A percentile compares a stretch with the other conserved stretches of the same genome.
Conservation (phyloP, 2,329 filamentous ascomycete species). For the Epichloe elymi region DNA sequence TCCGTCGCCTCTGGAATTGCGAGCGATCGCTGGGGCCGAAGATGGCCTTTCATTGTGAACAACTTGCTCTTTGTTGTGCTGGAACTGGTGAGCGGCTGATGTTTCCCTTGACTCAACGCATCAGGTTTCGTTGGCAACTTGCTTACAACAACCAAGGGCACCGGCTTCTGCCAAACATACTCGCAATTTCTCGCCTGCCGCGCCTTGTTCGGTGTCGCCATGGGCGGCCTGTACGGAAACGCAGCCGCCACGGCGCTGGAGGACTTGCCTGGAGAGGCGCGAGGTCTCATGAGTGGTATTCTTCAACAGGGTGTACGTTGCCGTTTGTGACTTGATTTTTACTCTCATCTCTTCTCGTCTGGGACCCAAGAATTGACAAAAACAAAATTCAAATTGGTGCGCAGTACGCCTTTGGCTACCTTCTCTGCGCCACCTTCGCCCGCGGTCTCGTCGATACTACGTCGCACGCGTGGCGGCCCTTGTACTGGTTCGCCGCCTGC, state of each 20-base stretch:
- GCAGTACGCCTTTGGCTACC: conserved; percentile 51
- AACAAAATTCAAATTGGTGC: neutral
- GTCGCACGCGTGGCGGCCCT: conserved; percentile 64
- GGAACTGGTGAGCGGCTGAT: conserved; percentile 44
- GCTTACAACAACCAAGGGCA: conserved; percentile 29
- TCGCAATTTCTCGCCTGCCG: conserved; percentile 61
- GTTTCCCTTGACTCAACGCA: neutral
- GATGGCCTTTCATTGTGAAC: conserved; percentile 66
- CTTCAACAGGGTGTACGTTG: conserved; percentile 52
- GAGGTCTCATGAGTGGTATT: conserved; percentile 64
- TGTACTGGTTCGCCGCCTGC: conserved; percentile 81
- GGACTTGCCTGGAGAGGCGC: conserved; percentile 52
- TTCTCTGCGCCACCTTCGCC: conserved; percentile 44
- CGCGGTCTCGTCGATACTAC: conserved; percentile 64
- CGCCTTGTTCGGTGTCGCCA: conserved; percentile 65
- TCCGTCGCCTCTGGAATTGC: conserved; percentile 41
- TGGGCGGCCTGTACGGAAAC: conserved; percentile 72
- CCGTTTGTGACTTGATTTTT: neutral
- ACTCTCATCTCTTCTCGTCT: no score
- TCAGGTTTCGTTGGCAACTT: no score
- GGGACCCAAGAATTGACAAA: no score
- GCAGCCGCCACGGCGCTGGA: conserved; percentile 69
- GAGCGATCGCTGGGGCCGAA: conserved; percentile 43
- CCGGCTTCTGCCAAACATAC: conserved; percentile 57
- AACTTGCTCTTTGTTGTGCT: conserved; percentile 59